Base-by-base conservation (phyloP, 345 rosid genomes). In the Crucihimalaya himalaica region DNA sequence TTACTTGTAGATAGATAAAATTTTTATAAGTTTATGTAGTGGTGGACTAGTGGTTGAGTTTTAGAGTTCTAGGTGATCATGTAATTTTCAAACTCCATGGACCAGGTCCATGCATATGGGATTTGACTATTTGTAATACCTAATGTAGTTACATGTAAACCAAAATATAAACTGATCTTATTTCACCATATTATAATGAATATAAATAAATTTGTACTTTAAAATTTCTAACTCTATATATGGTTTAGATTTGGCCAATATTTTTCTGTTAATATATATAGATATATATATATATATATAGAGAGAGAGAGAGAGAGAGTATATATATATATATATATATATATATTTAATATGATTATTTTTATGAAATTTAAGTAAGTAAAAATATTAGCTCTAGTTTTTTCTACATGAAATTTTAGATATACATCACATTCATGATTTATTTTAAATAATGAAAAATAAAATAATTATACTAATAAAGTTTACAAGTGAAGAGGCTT, bases 401-500 rank as follows among this genome's bases (percentile, higher is more conserved):
- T 6, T 51, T 12, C 1, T 6, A 60, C 8, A 23, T 42, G 21
- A 62, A 43, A 31, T 20, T 20, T 31, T 31, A 31, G 34, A 31
- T 31, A 31, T 5, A 31, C 34, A 31, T 31, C 8, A 31, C 34
- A 31, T 31, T 31, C 8, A 31, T 31, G 34, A 31, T 31, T 5
- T 40, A 40, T 18, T 15, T 28, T 5, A 29, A 13, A 9, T 5
- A 8, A 43, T 55, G 31, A 18, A 68, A 40, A 51, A 15, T 14
- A 4, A 51, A 48, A 31, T 40, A 14, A 9, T 15, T 25, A 42
- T 42, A 62, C 5, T 2, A 5, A n/a, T n/a, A 5, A 2, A 4
- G 68, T 23, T 39, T 37, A 63, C 52, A 83, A 85, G 85, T 78
- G 63, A 86, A 83, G 74, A 74, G 77, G 18, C 65, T 64, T 61